Percentiles rank a stretch among this genome's conserved stretches.
These are phyloP conservation scores for Oldenlandia corymbosa DNA, from an alignment of 257 asterid species.

Conservation along the genomic window DNA sequence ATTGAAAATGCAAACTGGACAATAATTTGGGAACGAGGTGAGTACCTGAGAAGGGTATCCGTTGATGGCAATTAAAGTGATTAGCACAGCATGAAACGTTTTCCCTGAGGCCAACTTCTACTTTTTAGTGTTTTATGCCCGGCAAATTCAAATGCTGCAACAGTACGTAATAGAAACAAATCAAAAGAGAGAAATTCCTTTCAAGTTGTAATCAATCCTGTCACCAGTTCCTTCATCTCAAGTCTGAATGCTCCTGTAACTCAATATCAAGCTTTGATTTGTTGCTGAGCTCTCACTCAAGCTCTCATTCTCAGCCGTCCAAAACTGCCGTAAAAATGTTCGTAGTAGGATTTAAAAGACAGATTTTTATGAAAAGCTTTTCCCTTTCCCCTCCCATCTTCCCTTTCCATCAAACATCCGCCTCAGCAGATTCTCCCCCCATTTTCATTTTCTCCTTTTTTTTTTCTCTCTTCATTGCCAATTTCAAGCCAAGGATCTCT, in stretches of 20 bases:
- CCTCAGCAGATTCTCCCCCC: constrained; percentile 32
- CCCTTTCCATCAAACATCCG: constrained; percentile 27
- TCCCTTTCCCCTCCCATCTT: constrained; percentile 21
- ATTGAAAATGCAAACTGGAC: too few relatives aligned
- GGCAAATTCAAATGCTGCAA: neutral
- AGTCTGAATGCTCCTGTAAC: neutral
- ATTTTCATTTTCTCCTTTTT: constrained; percentile 20
- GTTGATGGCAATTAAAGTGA: too few relatives aligned
- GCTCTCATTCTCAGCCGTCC: constrained; percentile 44
- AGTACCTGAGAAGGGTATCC: neutral
- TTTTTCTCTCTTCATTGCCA: constrained; percentile 49
- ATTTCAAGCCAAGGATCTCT: constrained; percentile 92
- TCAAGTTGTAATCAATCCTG: neutral
- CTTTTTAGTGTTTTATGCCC: neutral
- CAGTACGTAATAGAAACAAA: too few relatives aligned
- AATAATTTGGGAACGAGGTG: too few relatives aligned
- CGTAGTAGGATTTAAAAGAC: neutral
- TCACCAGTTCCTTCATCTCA: neutral
- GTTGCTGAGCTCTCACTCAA: constrained; percentile 18
- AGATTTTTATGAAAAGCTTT: constrained; percentile 23
- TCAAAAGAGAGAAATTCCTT: neutral
- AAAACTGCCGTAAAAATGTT: constrained; percentile 15
- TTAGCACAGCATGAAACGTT: neutral
- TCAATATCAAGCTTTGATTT: neutral
- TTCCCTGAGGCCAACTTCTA: neutral